Conservation (phyloP, 2,329 filamentous ascomycete genomes). For the Grosmannia serpens region DNA sequence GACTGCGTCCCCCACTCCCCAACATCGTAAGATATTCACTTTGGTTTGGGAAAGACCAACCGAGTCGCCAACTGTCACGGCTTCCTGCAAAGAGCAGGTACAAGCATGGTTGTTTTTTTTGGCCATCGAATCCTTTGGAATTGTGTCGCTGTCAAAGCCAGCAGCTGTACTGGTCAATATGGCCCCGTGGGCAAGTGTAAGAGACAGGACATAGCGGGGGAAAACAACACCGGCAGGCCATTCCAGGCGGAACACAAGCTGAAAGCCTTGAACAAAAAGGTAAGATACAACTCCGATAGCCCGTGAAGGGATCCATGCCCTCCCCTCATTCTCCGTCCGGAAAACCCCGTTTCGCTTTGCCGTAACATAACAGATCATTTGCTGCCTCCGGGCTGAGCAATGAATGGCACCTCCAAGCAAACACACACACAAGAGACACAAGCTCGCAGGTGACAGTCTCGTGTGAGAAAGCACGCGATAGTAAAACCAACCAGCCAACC, state of each 20-base stretch:
- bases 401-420: neutral
- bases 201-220: neutral
- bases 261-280: neutral
- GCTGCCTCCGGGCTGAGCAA: no score
- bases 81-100: neutral
- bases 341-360: neutral
- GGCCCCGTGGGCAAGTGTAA: no score
- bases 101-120: neutral
- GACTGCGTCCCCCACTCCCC: neutral
- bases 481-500: neutral
- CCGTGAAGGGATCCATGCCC: neutral
- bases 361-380: neutral
- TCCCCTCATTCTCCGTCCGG: neutral
- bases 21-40: neutral
- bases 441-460: neutral
- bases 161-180: neutral
- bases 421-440: neutral
- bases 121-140: neutral
- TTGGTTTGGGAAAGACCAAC: neutral
- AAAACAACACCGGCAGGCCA: neutral
- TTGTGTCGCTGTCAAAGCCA: neutral
- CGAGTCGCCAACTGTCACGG: neutral
- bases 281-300: neutral
- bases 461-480: neutral
- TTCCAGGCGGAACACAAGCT: neutral